Base-by-base conservation (phyloP, 2,329 filamentous ascomycete genomes). In the Fusarium sp. region DNA sequence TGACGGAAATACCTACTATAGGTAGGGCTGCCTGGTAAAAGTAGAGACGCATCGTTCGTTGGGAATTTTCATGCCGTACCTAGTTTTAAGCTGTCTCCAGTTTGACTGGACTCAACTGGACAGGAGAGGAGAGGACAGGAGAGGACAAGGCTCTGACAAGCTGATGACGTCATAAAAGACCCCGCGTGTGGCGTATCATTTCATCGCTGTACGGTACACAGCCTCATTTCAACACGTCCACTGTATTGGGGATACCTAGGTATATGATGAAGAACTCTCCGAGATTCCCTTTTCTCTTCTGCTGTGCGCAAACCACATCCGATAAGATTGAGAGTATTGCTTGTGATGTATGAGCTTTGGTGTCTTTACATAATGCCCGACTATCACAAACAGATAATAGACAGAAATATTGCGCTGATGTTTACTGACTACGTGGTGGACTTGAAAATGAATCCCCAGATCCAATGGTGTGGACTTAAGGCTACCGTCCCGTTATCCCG, bases 131-230 rank as follows among this genome's bases (percentile, higher is more conserved):
- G 26, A 24, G 41, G 41, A 10, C 5, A 39, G 36, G 38, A n/a
- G 32, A 34, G 32, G 3, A 17, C 10, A 10, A 18, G 47, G 38
- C 60, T 66, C 24, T 39, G 47, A 59, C 44, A 59, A 22, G 58
- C 64, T 41, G 45, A 70, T 70, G 66, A 70, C 66, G 66, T 70
- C 47, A 54, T 30, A 5, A 47, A 22, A 51, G 48, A 70, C 70
- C 66, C 70, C 66, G 70, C 57, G 41, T 71, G 70, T 73, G 70
- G 70, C 66, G 66, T 71, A 74, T 57, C 52, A 42, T n/a, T 24
- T 14, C 22, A 32, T 10, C 32, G 7, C 6, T 34, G 32, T 8
- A 10, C 66, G 72, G 32, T 8, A 10, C 66, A 74, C 70, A 74
- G 70, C 70, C 70, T 73, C 70, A 56, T 30, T 28, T 55, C 24